Evolutionary conservation across 495 filamentous ascomycete genomes (phyloP), one percentile per base, ranked within the genome.

Genomic region (Aspergillus homomorphus): DNA sequence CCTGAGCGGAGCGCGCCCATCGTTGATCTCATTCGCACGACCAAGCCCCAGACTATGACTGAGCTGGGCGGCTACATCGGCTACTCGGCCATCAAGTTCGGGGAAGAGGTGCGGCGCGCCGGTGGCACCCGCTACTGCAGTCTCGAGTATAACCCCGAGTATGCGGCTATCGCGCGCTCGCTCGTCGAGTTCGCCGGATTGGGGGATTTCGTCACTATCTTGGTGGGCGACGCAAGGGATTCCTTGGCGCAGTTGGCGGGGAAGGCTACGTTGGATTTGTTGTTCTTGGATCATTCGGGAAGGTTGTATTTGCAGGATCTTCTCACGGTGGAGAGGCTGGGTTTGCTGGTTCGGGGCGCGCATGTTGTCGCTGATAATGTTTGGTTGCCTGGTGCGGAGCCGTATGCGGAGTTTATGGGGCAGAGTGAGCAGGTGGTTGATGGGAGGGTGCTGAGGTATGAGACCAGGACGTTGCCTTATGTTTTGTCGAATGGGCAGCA

Each of bases 41-140:
- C 88, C 88, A 0, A 49, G 73, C 14, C 71, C 75, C 8, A 83
- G 4, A 30, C 26, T 10, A 4, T 89, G 69, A 76, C 89, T 38
- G 88, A 92, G 68, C 75, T 90, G 8, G 89, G 88, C 43, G 86
- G 85, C 15, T 91, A 90, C 67, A 72, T 89, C 38, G 88, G 89
- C 38, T 91, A 89, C 73, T 88, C 85, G 0, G 81, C 83, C 44
- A 79, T 89, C 53, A 69, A 84, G 6, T 88, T 89, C 56, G 84
- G 77, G 28, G 68, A 76, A 16, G 79, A 82, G 15, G 55, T 87
- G 3, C 71, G 74, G 20, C 59, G 73, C 10, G 72, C 70, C 19
- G 79, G 80, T 24, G 82, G 81, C 5, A 70, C 70, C 48, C 62
- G 68, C 22, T 88, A 85, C 62, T 80, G 73, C 62, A 84, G 80